These are phyloP conservation scores for Gentiana dahurica DNA, from an alignment of 257 asterid genomes.

Conservation along the genomic window DNA sequence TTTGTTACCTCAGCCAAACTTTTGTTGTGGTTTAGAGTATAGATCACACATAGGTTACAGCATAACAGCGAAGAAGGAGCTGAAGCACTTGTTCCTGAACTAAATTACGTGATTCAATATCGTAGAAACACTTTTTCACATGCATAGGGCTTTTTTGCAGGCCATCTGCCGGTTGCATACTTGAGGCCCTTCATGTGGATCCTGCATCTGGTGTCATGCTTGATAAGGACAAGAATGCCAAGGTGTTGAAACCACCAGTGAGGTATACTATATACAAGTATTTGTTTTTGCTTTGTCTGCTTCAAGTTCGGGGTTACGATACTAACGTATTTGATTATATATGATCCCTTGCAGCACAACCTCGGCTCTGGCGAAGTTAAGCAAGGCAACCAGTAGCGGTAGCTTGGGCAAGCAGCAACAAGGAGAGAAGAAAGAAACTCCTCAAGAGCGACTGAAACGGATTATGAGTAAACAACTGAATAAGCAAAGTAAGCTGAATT, in stretches of 20 bases:
- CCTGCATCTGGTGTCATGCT: conserved; percentile 93
- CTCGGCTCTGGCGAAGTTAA: conserved; percentile 73
- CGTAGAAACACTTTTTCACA: conserved; percentile 36
- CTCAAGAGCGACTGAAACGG: conserved; percentile 96
- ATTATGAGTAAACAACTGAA: conserved; percentile 96
- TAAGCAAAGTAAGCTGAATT: conserved; percentile 73
- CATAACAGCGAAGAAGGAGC: conserved; percentile 33
- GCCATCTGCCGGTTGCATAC: conserved; percentile 82
- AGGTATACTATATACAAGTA: conserved; percentile 23
- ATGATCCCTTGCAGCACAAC: conserved; percentile 54
- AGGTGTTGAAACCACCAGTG: conserved; percentile 50
- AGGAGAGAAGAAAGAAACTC: conserved; percentile 98
- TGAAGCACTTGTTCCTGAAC: conserved; percentile 39
- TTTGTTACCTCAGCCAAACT: conserved; percentile 48
- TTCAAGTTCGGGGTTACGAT: neutral
- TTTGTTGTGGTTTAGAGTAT: conserved; percentile 34
- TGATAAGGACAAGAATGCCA: conserved; percentile 61
- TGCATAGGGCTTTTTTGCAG: conserved; percentile 57
- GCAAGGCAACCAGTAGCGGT: conserved; percentile 56
- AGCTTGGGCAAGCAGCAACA: conserved; percentile 64
- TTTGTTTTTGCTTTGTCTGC: conserved; percentile 1
- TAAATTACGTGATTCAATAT: conserved; percentile 34
- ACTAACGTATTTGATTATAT: neutral
- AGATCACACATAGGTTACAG: conserved; percentile 37
- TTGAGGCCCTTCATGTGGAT: conserved; percentile 95